Evolutionary conservation across 139 green algal species (phyloP), one percentile per base, ranked within the genome.

Genomic region (Picochlorum sp.): DNA sequence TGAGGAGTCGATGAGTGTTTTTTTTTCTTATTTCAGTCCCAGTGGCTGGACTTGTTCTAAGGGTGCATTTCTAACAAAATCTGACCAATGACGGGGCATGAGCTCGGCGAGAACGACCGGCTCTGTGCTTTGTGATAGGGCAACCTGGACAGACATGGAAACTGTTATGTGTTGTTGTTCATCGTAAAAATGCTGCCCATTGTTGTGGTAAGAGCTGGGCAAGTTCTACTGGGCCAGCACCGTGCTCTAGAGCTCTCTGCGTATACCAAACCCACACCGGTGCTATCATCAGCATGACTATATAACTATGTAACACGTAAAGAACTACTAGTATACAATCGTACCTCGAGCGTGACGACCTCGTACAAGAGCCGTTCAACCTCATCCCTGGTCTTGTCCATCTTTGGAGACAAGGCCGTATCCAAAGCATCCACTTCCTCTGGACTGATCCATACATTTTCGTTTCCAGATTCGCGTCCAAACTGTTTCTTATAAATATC

Each of bases 121-220:
- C 37, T 94, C 81, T 6, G 71, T 68, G 9, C 70, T 56, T 3
- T 59, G 41, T 24, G 73, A 45, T 21, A 92, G 68, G 28, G 80
- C 73, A 47, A 85, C 76, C 75, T 91, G 69, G 0, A 88, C 66
- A 5, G 61, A 32, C 64, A 70, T 34, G 72, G 49, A 24, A 58
- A 28, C 15, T 2, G 26, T 16, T 15, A 49, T n/a, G 47, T 24
- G 28, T 50, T 61, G 21, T 41, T 41, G 34, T 41, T 57, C 20
- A 63, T 80, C 84, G 28, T 83, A 96, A 88, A 69, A 95, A 96
- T 23, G 81, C 71, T 6, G 75, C 74, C 90, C 90, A 96, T 63
- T 86, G 76, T 45, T 78, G 61, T 0, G 89, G 90, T 83, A 96
- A 85, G 51, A 95, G 69, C 55, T 86, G 83, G 26, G 86, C 86